phyloP scores from a whole-genome alignment of 768 basidiomycete species.

The Suillus plorans region DNA sequence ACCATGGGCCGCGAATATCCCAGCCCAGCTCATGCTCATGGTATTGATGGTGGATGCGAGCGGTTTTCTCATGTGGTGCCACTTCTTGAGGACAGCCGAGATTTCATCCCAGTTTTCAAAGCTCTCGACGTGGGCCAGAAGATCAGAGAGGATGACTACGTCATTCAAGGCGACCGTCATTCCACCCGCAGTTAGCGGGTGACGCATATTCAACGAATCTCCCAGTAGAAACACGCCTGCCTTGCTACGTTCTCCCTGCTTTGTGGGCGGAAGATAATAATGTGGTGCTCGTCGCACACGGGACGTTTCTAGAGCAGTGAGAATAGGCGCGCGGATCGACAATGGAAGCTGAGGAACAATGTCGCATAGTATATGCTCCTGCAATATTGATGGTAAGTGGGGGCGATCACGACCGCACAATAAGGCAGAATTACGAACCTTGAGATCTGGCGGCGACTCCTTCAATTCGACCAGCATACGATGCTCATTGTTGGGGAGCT shows the following conservation, averaged over 20 bases:
- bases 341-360: conserved; percentile 77
- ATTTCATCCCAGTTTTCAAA: conserved; percentile 47
- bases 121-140: conserved; percentile 46
- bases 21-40: conserved; percentile 83
- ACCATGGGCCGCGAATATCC: conserved; percentile 89
- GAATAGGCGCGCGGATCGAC: conserved; percentile 58
- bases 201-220: conserved; percentile 95
- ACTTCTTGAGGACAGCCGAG: conserved; percentile 51
- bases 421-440: conserved; percentile 38
- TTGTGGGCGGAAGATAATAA: conserved; percentile 76
- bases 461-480: conserved; percentile 88
- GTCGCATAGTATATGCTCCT: conserved; percentile 63
- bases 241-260: conserved; percentile 52
- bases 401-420: neutral
- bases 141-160: conserved; percentile 62
- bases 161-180: conserved; percentile 93
- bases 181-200: conserved; percentile 91
- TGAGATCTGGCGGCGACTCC: conserved; percentile 73
- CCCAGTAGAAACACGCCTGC: conserved; percentile 78
- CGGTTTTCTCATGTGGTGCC: conserved; percentile 81
- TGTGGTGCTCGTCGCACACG: conserved; percentile 90
- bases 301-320: conserved; percentile 62
- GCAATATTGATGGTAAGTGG: conserved; percentile 2
- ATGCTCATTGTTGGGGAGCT: conserved; percentile 79
- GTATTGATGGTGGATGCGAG: conserved; percentile 83